These are phyloP conservation scores for Xylaria polymorpha DNA, from an alignment of 2,329 filamentous ascomycete genomes.

Conservation along the genomic window DNA sequence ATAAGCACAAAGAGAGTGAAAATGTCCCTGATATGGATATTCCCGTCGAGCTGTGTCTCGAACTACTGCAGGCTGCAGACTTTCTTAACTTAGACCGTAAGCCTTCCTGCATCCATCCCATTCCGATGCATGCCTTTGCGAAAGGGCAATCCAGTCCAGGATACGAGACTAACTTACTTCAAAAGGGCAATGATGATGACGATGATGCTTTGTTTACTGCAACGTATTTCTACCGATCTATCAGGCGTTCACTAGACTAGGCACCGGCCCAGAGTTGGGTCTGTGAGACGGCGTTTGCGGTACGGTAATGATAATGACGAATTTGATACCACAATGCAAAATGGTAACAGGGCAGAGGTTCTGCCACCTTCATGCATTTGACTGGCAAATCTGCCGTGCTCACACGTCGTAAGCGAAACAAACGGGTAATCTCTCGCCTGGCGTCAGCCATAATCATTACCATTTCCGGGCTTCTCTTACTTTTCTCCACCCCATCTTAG, in stretches of 20 bases:
- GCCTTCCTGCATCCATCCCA: conserved; percentile 41
- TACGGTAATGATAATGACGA: conserved; percentile 20
- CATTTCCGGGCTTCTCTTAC: conserved; percentile 28
- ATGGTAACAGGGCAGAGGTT: neutral
- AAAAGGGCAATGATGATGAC: conserved; percentile 21
- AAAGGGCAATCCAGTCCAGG: conserved; percentile 35
- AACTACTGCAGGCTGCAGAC: conserved; percentile 81
- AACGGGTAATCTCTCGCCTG: conserved; percentile 19
- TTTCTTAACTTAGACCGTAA: conserved; percentile 76
- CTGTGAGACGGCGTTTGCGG: conserved; percentile 22
- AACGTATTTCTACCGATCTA: neutral
- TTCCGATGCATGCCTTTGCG: neutral
- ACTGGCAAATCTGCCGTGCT: neutral
- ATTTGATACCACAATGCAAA: conserved; percentile 31
- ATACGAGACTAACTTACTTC: conserved; percentile 5
- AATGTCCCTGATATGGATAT: conserved; percentile 86
- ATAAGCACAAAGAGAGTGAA: conserved; percentile 75
- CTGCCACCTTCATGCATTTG: neutral
- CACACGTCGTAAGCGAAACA: neutral
- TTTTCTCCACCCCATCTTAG: conserved; percentile 60
- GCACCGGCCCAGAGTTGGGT: neutral
- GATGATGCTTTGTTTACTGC: neutral
- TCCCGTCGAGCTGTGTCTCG: conserved; percentile 80
- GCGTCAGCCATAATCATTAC: neutral
- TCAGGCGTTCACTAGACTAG: neutral